Percentiles rank a stretch among this genome's conserved stretches.
Conservation (phyloP, 768 basidiomycete genomes). For the Fomitopsis pulvina region DNA sequence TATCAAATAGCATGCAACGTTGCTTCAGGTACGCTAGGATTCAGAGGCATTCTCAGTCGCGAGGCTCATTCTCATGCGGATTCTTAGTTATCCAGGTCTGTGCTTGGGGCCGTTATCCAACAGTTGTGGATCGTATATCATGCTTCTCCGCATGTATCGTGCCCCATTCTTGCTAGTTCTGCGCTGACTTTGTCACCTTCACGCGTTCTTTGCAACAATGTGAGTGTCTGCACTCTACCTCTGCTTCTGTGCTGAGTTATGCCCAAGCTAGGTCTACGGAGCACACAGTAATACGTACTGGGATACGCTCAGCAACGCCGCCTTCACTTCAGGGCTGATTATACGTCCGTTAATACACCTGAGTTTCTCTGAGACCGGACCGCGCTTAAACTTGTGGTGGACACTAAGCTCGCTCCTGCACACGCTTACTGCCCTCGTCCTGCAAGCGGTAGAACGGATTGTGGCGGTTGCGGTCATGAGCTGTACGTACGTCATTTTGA, state of each 20-base stretch:
- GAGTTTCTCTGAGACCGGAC: too few species aligned
- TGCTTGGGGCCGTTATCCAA: neutral
- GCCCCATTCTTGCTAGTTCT: constrained; percentile 5
- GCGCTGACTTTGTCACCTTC: constrained; percentile 7
- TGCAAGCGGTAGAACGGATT: neutral
- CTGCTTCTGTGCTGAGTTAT: neutral
- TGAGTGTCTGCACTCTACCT: constrained; percentile 1
- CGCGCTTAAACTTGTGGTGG: neutral
- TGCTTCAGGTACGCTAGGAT: constrained; percentile 28
- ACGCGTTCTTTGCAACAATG: constrained; percentile 10
- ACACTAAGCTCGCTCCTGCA: neutral
- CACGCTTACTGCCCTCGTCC: neutral
- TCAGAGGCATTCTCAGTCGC: neutral
- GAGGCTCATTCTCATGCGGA: constrained; percentile 24
- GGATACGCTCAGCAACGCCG: too few species aligned
- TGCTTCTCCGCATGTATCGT: neutral
- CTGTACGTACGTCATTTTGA: neutral
- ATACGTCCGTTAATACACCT: neutral
- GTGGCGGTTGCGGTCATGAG: neutral
- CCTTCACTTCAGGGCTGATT: too few species aligned
- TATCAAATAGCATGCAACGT: constrained; percentile 24
- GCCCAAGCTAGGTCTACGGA: constrained; percentile 13
- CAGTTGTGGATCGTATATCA: neutral
- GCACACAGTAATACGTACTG: constrained; percentile 5
- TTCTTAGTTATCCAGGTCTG: constrained; percentile 24